Evolutionary conservation across 768 basidiomycete genomes (phyloP).

Genomic region (Suillus discolor): DNA sequence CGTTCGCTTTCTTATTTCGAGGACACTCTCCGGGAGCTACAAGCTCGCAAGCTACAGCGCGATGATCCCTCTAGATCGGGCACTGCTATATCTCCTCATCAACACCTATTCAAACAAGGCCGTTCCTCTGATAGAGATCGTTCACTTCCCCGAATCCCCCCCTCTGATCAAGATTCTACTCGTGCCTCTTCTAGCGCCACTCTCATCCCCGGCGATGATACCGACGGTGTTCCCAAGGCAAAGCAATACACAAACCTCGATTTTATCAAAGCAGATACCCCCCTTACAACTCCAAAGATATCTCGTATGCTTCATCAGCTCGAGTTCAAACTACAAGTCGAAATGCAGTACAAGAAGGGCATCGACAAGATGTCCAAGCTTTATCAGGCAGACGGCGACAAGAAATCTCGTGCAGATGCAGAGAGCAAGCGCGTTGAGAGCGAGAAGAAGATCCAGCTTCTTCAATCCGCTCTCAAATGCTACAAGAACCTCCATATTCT

Average conservation of each 20-base stretch:
- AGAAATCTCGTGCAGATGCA: slow-evolving; percentile 91
- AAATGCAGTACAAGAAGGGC: slow-evolving; percentile 96
- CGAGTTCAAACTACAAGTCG: slow-evolving; percentile 98
- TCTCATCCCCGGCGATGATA: slow-evolving; percentile 38
- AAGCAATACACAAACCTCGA: slow-evolving; percentile 87
- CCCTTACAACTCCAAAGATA: slow-evolving; percentile 94
- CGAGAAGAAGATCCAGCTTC: slow-evolving; percentile 93
- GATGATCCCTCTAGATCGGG: slow-evolving; percentile 58
- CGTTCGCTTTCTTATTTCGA: slow-evolving; percentile 86
- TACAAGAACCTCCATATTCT: slow-evolving; percentile 96
- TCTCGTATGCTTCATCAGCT: slow-evolving; percentile 97
- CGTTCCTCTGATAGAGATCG: slow-evolving; percentile 34
- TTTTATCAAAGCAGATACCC: slow-evolving; percentile 96
- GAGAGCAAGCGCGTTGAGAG: slow-evolving; percentile 94
- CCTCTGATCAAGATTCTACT: slow-evolving; percentile 47
- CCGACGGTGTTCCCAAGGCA: slow-evolving; percentile 44
- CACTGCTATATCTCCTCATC: slow-evolving; percentile 35
- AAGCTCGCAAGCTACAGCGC: slow-evolving; percentile 69
- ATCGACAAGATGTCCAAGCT: slow-evolving; percentile 99
- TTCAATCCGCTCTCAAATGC: slow-evolving; percentile 89
- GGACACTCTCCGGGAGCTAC: slow-evolving; percentile 80
- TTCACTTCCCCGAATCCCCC: slow-evolving; percentile 49
- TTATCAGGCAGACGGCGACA: slow-evolving; percentile 96
- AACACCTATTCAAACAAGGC: slow-evolving; percentile 19
- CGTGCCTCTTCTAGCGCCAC: slow-evolving; percentile 41